phyloP scores from a whole-genome alignment of 805 yeast species.

The Candida insectalens region DNA sequence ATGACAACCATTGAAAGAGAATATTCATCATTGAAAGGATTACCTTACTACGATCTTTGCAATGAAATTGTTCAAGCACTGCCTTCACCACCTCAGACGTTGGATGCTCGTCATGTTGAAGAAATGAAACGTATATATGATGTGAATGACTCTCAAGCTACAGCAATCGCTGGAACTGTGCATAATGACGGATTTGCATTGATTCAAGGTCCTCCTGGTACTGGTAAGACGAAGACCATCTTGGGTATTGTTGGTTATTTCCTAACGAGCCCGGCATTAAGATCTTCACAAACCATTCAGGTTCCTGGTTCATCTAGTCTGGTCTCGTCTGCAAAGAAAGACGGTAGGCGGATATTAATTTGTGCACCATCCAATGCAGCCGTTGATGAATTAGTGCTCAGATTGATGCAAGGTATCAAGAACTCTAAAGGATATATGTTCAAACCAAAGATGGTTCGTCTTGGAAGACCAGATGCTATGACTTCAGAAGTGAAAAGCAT shows the following conservation, averaged over 20 bases:
- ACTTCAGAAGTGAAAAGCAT: conserved; percentile 73
- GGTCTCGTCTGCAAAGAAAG: conserved; percentile 3
- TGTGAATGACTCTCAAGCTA: conserved; percentile 85
- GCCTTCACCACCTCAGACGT: conserved; percentile 36
- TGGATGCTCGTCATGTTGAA: conserved; percentile 29
- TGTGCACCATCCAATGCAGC: conserved; percentile 99
- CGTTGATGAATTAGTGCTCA: conserved; percentile 84
- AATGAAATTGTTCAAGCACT: conserved; percentile 55
- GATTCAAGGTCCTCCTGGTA: conserved; percentile 99
- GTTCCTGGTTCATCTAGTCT: conserved; percentile 2
- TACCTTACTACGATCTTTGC: conserved; percentile 73
- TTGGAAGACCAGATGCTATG: conserved; percentile 86
- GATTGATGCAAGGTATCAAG: conserved; percentile 66
- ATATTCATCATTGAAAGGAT: conserved; percentile 70
- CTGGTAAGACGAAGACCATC: conserved; percentile 97
- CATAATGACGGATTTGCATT: conserved; percentile 68
- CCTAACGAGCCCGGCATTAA: conserved; percentile 27
- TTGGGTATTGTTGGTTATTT: conserved; percentile 81
- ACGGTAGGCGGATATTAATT: conserved; percentile 54
- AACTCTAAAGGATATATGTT: conserved; percentile 43
- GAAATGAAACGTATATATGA: conserved; percentile 38
- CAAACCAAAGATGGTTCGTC: conserved; percentile 65
- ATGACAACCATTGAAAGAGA: conserved; percentile 93
- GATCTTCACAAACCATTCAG: conserved; percentile 1
- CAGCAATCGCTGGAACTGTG: conserved; percentile 71